Conservation (phyloP, 169 alveolate genomes). For the Plasmodium vivax region DNA sequence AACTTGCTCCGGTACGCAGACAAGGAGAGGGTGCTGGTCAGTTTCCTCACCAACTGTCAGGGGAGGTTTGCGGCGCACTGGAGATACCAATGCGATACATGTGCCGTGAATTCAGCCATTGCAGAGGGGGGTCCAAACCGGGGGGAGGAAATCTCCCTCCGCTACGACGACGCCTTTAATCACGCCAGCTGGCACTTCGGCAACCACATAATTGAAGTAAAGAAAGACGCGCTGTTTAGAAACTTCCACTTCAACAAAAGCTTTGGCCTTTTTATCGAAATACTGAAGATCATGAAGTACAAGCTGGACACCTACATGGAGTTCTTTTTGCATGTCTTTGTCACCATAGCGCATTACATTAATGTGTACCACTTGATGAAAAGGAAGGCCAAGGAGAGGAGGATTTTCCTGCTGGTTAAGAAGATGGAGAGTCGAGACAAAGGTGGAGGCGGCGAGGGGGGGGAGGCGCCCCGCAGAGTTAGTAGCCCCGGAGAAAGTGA, state of each 20-base stretch:
- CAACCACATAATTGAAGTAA: slow-evolving; percentile 60
- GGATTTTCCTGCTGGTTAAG: background rate
- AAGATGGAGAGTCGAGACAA: background rate
- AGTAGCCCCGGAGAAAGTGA: background rate
- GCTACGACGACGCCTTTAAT: slow-evolving; percentile 53
- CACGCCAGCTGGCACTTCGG: slow-evolving; percentile 31
- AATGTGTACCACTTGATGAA: slow-evolving; percentile 27
- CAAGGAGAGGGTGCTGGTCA: slow-evolving; percentile 27
- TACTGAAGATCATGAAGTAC: slow-evolving; percentile 56
- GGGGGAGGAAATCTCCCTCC: background rate
- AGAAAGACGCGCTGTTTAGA: slow-evolving; percentile 45
- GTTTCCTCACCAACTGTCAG: slow-evolving; percentile 7
- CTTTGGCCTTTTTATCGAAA: slow-evolving; percentile 21
- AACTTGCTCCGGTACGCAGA: slow-evolving; percentile 43
- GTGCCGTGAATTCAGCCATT: background rate
- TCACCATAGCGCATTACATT: slow-evolving; percentile 56
- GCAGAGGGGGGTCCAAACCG: background rate
- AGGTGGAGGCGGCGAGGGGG: background rate
- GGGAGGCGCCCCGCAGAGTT: background rate
- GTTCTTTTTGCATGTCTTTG: slow-evolving; percentile 42
- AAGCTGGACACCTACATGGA: slow-evolving; percentile 34
- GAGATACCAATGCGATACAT: slow-evolving; percentile 19
- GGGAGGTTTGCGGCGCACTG: slow-evolving; percentile 15
- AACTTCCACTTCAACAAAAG: slow-evolving; percentile 20
- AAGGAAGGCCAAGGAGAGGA: slow-evolving; percentile 8